Percentiles rank a stretch among this genome's conserved stretches.
Evolutionary conservation across 2,329 filamentous ascomycete genomes (phyloP).

Genomic region (Colletotrichum orchidophilum): DNA sequence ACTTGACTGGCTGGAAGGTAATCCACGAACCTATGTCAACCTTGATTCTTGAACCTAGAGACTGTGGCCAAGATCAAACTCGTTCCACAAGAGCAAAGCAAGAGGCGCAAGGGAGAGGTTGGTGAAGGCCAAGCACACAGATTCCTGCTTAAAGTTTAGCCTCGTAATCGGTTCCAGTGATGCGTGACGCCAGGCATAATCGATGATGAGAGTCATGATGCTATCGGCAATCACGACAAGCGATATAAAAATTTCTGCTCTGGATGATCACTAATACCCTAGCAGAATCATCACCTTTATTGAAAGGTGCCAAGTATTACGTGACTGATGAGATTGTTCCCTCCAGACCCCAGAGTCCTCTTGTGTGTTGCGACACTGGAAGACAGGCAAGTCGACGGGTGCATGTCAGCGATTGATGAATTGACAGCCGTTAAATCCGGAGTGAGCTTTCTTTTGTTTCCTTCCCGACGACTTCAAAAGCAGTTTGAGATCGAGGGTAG

Average conservation of each 20-base stretch:
- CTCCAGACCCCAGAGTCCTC: not conserved
- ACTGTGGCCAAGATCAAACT: not conserved
- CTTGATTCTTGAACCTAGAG: not conserved
- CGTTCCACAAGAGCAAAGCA: not conserved
- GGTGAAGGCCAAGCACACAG: not conserved
- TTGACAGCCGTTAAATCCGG: not conserved
- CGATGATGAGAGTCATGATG: no score
- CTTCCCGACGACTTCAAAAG: not conserved
- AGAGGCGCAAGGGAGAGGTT: not conserved
- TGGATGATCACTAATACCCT: no score
- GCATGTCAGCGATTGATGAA: not conserved
- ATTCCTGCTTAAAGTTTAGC: not conserved
- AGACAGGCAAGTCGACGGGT: not conserved
- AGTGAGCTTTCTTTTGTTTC: not conserved
- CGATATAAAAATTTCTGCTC: no score
- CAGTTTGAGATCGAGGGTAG: not conserved
- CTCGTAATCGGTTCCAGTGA: no score
- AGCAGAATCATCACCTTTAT: not conserved
- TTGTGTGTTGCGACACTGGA: not conserved
- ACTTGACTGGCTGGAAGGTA: not conserved
- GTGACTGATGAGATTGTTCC: not conserved
- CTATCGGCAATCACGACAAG: no score
- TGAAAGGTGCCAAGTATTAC: not conserved
- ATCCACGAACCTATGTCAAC: not conserved
- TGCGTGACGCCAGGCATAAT: no score